Evolutionary conservation across 208 protist species (phyloP), one percentile per base, ranked within the genome.

Genomic region (Zelonia costaricensis): DNA sequence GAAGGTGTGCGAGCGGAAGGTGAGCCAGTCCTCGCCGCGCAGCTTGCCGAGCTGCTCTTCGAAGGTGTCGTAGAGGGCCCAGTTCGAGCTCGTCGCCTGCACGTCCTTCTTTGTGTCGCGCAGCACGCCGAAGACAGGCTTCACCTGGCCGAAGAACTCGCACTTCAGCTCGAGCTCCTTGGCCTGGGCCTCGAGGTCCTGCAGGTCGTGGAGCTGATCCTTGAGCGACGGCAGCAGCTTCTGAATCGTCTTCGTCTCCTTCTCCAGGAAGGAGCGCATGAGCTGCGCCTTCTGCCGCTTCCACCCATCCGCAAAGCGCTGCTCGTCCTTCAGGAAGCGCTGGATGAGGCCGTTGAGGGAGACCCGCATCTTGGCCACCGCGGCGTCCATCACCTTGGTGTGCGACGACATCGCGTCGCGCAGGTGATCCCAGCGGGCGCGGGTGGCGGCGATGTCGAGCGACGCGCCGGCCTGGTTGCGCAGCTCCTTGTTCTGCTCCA

Each of bases 11-110:
- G 82, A 56, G 51, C 97, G 91, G 67, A 99, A 98, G 7, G 92
- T 93, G 43, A 98, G 76, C 97, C 97, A 99, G 66, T 98, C 92
- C 74, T 98, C 90, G 12, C 74, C 49, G 44, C 87, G 79, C 20
- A 98, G 60, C 49, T 69, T 76, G 47, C 52, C 79, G 8, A 98
- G 73, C 58, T 86, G 77, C 40, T 68, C 78, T 30, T 76, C 56
- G 64, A 89, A 98, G 33, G 68, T 52, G 57, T 98, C 92, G 74
- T 95, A 97, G 4, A 97, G 62, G 3, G 53, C 60, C 92, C 91
- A 97, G 82, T 90, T 88, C 33, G 47, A 27, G 18, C 82, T 78
- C 16, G 75, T 88, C 35, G 56, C 62, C 39, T 78, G 66, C 18
- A 94, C 80, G 48, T 98, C 93, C 23, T 67, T 51, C 58, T 78